A percentile compares a stretch with the other conserved stretches of the same genome.
Conservation (phyloP, 116 monocot species). For the Iris pallida region DNA sequence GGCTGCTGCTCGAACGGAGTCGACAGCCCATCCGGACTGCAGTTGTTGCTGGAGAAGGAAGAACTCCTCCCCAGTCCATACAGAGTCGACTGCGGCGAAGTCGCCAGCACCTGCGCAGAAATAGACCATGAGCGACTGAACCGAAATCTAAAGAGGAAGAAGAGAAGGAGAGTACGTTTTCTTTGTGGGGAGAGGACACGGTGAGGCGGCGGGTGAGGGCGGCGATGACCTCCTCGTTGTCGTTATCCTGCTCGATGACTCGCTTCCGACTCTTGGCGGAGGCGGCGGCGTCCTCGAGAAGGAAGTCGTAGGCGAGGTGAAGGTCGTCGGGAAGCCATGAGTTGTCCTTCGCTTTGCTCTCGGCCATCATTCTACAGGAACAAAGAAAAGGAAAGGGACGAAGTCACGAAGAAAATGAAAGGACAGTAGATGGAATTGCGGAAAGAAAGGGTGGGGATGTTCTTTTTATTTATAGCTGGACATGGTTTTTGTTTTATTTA, state of each 20-base stretch:
- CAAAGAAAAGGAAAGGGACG: too few species aligned
- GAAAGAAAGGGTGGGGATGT: too few species aligned
- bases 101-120: constrained; percentile 16
- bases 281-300: constrained; percentile 6
- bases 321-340: too few species aligned
- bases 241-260: constrained; percentile 29
- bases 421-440: too few species aligned
- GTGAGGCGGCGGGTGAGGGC: constrained; percentile 40
- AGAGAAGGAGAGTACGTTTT: background rate
- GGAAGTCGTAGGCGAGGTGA: constrained; percentile 28
- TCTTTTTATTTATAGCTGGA: too few species aligned
- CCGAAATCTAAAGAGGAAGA: background rate
- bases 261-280: constrained; percentile 5
- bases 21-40: constrained; percentile 35
- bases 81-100: constrained; percentile 67
- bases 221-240: constrained; percentile 43
- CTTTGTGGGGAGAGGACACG: constrained; percentile 19
- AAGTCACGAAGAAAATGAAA: too few species aligned
- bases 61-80: constrained; percentile 26
- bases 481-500: too few species aligned
- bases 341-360: too few species aligned
- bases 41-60: constrained; percentile 8
- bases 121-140: background rate
- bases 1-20: constrained; percentile 18
- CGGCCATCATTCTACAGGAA: too few species aligned